These are phyloP conservation scores for Yarrowia porcina DNA, from an alignment of 805 yeast genomes.

Conservation along the genomic window DNA sequence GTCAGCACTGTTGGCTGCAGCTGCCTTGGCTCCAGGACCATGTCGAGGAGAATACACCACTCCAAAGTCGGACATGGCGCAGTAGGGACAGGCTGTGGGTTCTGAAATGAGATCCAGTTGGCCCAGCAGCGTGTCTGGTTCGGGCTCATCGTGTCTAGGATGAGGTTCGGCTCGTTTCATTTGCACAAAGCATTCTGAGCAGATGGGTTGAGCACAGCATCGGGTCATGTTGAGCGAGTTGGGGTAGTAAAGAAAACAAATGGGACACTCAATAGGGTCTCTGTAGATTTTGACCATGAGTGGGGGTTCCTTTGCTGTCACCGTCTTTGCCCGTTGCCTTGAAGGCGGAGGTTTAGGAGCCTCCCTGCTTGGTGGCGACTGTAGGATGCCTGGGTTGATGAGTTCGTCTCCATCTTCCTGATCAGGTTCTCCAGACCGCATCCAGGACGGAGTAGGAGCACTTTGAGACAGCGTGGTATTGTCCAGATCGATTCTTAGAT, in stretches of 20 bases:
- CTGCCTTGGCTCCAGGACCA: neutral
- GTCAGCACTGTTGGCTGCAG: neutral
- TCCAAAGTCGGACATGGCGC: constrained; percentile 84
- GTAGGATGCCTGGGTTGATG: constrained; percentile 13
- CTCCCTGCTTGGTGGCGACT: neutral
- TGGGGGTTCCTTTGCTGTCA: constrained; percentile 30
- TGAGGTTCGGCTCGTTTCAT: constrained; percentile 90
- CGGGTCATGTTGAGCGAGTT: constrained; percentile 70
- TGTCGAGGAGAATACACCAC: constrained; percentile 77
- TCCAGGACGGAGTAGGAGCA: neutral
- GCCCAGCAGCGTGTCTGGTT: constrained; percentile 15
- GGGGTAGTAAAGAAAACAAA: constrained; percentile 87
- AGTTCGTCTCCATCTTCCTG: constrained; percentile 10
- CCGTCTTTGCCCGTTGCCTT: constrained; percentile 13
- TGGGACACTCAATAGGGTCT: constrained; percentile 82
- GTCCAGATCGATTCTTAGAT: constrained; percentile 10
- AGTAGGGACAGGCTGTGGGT: constrained; percentile 88
- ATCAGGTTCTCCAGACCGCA: neutral
- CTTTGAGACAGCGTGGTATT: neutral
- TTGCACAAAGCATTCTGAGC: constrained; percentile 96
- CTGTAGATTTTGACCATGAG: constrained; percentile 61
- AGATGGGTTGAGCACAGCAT: constrained; percentile 90
- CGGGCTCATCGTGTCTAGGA: constrained; percentile 66
- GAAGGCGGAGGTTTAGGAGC: neutral
- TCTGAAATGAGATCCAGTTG: constrained; percentile 63